Conservation (phyloP, 108 stramenopile genomes). For the Craspedostauros australis region DNA sequence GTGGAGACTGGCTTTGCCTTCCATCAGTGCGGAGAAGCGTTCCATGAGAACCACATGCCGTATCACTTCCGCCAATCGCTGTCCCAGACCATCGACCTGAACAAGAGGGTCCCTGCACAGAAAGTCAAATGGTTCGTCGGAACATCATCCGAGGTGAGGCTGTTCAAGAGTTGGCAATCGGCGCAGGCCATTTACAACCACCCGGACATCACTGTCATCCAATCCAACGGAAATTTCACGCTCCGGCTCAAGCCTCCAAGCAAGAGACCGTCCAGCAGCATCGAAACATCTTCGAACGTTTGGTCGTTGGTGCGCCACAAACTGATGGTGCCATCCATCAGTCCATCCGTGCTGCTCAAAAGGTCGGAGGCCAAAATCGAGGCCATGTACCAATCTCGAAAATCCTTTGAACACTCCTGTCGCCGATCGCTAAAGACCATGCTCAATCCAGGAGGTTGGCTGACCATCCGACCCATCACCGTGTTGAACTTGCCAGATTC, state of each 20-base stretch:
- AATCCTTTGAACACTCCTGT: conserved; percentile 49
- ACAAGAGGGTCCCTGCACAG: background rate
- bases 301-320: no score
- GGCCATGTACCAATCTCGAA: conserved; percentile 22
- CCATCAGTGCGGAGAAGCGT: conserved; percentile 13
- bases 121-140: conserved; percentile 6
- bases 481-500: conserved; percentile 73
- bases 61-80: conserved; percentile 21
- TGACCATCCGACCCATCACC: conserved; percentile 70
- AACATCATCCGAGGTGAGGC: conserved; percentile 3
- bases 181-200: conserved; percentile 19
- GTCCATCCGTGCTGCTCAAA: no score
- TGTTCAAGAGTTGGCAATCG: conserved; percentile 26
- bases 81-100: conserved; percentile 10
- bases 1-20: conserved; percentile 20
- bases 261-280: background rate
- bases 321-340: conserved; percentile 14
- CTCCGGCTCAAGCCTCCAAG: background rate
- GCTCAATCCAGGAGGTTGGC: conserved; percentile 69
- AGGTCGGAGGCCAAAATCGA: conserved; percentile 13
- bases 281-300: conserved; percentile 7
- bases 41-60: conserved; percentile 26
- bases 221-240: conserved; percentile 1
- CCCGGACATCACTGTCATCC: conserved; percentile 5
- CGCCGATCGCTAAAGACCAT: conserved; percentile 39